Conservation (phyloP, 495 filamentous ascomycete genomes). For the Lepidopterella palustris region DNA sequence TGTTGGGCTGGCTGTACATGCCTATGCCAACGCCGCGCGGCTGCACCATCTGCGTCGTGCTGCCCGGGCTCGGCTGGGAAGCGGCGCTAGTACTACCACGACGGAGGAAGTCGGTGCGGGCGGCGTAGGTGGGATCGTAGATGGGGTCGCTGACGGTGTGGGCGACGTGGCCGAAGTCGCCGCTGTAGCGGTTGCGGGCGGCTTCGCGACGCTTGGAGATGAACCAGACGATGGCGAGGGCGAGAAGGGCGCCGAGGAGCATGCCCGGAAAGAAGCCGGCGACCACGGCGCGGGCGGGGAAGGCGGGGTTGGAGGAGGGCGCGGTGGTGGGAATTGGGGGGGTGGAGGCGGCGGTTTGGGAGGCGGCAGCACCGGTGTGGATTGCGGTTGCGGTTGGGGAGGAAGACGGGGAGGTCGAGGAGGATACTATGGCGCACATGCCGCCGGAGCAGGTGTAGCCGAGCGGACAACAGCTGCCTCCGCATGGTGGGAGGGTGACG, state of each 20-base stretch:
- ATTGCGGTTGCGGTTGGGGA: slow-evolving; percentile 30
- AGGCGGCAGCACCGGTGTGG: slow-evolving; percentile 34
- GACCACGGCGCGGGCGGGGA: slow-evolving; percentile 48
- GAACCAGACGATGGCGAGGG: slow-evolving; percentile 39
- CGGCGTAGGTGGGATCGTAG: slow-evolving; percentile 39
- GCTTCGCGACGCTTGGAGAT: slow-evolving; percentile 41
- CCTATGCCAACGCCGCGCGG: slow-evolving; percentile 13
- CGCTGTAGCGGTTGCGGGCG: slow-evolving; percentile 29
- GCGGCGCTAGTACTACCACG: slow-evolving; percentile 17
- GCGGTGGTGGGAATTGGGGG: slow-evolving; percentile 20
- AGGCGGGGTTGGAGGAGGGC: slow-evolving; percentile 31
- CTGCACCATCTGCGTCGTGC: slow-evolving; percentile 13
- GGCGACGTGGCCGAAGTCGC: slow-evolving; percentile 41
- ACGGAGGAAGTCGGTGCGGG: slow-evolving; percentile 56
- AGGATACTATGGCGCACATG: slow-evolving; percentile 35
- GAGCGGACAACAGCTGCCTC: slow-evolving; percentile 61
- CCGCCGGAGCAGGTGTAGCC: slow-evolving; percentile 62
- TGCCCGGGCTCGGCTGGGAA: neutral
- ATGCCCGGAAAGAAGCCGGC: slow-evolving; percentile 62
- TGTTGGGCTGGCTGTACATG: too few species aligned
- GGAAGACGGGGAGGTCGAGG: slow-evolving; percentile 4
- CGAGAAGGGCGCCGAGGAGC: slow-evolving; percentile 46
- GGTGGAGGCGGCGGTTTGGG: slow-evolving; percentile 28
- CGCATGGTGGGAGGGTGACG: slow-evolving; percentile 42
- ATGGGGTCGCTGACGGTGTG: slow-evolving; percentile 53